Evolutionary conservation across 164 flowering plant species (phyloP).

Genomic region (Euptelea pleiosperma): DNA sequence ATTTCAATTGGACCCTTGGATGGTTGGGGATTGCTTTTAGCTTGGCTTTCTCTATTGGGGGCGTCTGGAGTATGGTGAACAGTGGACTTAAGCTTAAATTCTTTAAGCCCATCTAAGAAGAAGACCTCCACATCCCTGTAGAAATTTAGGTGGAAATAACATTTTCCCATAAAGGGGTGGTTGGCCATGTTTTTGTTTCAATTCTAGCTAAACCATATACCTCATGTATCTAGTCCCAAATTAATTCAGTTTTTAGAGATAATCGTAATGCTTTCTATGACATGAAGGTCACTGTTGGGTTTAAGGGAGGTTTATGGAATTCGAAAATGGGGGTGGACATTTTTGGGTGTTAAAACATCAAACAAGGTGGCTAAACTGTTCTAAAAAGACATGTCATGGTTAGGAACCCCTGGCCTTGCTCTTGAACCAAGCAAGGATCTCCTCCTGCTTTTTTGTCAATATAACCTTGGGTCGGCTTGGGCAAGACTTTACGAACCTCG

Average conservation of each 20-base stretch:
- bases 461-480: no score
- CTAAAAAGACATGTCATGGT: no score
- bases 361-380: no score
- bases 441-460: no score
- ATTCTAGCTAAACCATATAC: background rate
- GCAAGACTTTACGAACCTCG: no score
- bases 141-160: background rate
- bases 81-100: slow-evolving; percentile 78
- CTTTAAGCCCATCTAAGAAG: slow-evolving; percentile 57
- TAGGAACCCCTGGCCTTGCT: no score
- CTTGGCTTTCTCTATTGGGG: slow-evolving; percentile 87
- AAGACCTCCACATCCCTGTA: background rate
- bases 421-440: no score
- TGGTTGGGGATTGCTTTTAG: slow-evolving; percentile 91
- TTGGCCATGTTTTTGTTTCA: background rate
- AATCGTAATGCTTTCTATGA: no score
- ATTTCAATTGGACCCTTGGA: slow-evolving; percentile 86
- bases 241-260: no score
- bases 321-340: no score
- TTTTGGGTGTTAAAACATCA: no score
- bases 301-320: background rate
- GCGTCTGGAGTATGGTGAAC: slow-evolving; percentile 92
- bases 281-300: no score
- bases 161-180: background rate
- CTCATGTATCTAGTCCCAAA: background rate